Base-by-base conservation (phyloP, 495 filamentous ascomycete genomes). In the Sabuloglossum arenarium region DNA sequence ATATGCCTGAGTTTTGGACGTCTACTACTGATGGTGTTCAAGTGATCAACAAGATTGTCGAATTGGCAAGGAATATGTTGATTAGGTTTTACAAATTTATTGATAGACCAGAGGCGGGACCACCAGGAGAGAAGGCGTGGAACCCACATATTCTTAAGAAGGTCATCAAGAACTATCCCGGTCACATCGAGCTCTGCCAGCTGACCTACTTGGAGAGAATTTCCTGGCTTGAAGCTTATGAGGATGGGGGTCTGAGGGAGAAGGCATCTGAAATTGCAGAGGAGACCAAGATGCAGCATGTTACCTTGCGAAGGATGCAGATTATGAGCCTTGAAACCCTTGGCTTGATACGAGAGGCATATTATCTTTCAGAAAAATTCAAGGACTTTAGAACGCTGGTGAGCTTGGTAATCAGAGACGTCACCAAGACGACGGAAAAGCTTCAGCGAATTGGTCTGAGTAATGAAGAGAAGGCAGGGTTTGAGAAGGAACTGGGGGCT, bases 1-100 rank as follows among this genome's bases (percentile, higher is more conserved):
- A 70, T 3, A 71, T 94, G 19, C 79, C 84, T 19, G 79, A 84
- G 49, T 80, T 85, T 56, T 96, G 89, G 89, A 93, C 86, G 3
- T 84, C 82, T 10, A 79, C 75, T 25, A 68, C 72, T 1, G 79
- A 79, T 56, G 69, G 82, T 55, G 68, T 74, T 24, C 72, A 75
- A 56, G 74, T 78, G 54, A 62, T 74, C 11, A 73, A 72, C 58
- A 70, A 73, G 25, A 70, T 84, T 29, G 66, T 75, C 37, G 74
- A 79, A 30, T 46, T 65, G 3, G 65, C 65, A 11, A 63, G 68
- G 34, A 58, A 0, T 58, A 69, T 30, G 61, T 62, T 4, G 60
- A 63, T 23, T 58, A 63, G 6, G 61, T 68, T n/a, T 68, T 64
- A 29, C 68, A 68, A 47, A 65, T 59, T 0, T 73, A 55, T 24